Evolutionary conservation across 2,329 filamentous ascomycete genomes (phyloP), one percentile per base, ranked within the genome.

Genomic region (Beauveria pseudobassiana): DNA sequence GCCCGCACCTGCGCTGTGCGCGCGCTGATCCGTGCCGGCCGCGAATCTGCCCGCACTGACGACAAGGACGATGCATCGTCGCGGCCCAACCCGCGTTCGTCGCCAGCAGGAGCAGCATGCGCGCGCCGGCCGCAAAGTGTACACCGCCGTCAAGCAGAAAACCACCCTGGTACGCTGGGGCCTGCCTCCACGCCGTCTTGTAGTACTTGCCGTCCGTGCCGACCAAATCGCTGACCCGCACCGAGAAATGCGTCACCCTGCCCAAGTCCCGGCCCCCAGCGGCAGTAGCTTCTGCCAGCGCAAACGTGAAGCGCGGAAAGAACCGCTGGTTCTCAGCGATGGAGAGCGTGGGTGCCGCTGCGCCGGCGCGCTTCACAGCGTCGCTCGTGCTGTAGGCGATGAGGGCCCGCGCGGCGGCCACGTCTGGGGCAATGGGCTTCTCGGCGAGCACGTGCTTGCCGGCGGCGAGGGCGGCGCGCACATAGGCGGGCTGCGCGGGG

Each of bases 101-200:
- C 42, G 73, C 64, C 2, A 91, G 75, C 48, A 93, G 69, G 38
- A 82, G 71, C 49, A 93, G 70, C 42, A 82, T 71, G 18, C 89
- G 78, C 55, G 87, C 78, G 0, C 75, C 85, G 8, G 89, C 89
- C 7, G 86, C 77, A 63, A 84, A 87, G 72, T 93, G 90, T 28
- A 93, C 87, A 49, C 90, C 89, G 16, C 84, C 88, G 69, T 93
- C 89, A 2, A 93, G 82, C 60, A 92, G 72, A 70, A 91, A 92
- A 0, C 90, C 89, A 60, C 89, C 90, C 73, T 91, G 88, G 70
- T 90, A 83, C 58, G 82, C 78, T 1, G 89, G 89, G 61, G 76
- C 80, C 71, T 87, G 87, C 60, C 90, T 84, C 90, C 89, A 84
- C 28, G 75, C 65, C 3, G 82, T 84, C 53, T 79, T 75, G 65